These are phyloP conservation scores for Apiotrichum brassicae DNA, from an alignment of 1,284 basidiomycete species.

Conservation along the genomic window DNA sequence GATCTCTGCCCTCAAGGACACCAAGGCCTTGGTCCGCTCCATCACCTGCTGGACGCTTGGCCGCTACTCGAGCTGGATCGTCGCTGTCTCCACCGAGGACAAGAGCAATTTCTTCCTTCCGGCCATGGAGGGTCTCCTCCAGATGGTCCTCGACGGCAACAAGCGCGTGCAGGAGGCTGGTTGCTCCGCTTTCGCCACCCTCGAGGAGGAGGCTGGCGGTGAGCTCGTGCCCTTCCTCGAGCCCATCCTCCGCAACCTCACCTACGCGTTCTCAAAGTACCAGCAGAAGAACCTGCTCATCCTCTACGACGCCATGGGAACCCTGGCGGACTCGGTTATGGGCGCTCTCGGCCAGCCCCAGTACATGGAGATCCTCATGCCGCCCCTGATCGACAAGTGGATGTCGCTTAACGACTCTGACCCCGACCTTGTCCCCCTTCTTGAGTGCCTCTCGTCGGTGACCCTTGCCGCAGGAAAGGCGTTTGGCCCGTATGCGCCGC, in stretches of 20 bases:
- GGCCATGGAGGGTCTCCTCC: conserved; percentile 92
- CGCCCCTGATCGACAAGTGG: conserved; percentile 87
- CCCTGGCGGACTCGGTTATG: conserved; percentile 93
- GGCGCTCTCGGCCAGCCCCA: conserved; percentile 73
- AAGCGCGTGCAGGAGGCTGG: conserved; percentile 99
- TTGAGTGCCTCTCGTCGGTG: conserved; percentile 95
- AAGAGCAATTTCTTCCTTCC: conserved; percentile 90
- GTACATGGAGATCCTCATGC: conserved; percentile 94
- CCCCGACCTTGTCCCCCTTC: conserved; percentile 84
- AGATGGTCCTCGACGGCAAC: conserved; percentile 98
- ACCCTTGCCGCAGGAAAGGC: conserved; percentile 92
- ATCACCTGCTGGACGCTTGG: conserved; percentile 99
- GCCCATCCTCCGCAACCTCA: conserved; percentile 88
- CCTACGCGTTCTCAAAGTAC: conserved; percentile 95
- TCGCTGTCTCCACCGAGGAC: conserved; percentile 68
- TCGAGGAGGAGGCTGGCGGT: conserved; percentile 92
- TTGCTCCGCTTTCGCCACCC: conserved; percentile 95
- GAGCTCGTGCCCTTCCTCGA: conserved; percentile 90
- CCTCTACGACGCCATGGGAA: conserved; percentile 95
- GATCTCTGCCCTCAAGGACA: conserved; percentile 80
- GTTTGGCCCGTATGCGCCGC: conserved; percentile 81
- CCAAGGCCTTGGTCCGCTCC: conserved; percentile 93
- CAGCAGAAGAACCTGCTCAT: conserved; percentile 99
- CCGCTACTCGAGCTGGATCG: conserved; percentile 95
- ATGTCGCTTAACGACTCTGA: conserved; percentile 80